Evolutionary conservation across 345 rosid genomes (phyloP).

Genomic region (Arabis hirsuta): DNA sequence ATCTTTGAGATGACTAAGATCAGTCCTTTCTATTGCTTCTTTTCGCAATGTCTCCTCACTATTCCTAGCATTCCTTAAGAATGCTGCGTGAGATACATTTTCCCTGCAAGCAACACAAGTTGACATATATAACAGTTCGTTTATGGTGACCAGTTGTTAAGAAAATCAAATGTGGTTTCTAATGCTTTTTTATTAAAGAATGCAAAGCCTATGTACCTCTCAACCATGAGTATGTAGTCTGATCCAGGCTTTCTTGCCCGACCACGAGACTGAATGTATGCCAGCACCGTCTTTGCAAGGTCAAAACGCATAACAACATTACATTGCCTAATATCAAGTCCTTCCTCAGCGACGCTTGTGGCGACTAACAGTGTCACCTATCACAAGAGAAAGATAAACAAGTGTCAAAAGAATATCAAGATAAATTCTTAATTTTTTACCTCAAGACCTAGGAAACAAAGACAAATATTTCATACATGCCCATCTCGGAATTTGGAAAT

Average conservation of each 20-base stretch:
- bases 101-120: slow-evolving; percentile 53
- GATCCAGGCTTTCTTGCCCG: slow-evolving; percentile 99
- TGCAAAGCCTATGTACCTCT: slow-evolving; percentile 59
- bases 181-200: slow-evolving; percentile 1
- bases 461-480: slow-evolving; percentile 57
- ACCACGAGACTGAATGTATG: slow-evolving; percentile 98
- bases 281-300: slow-evolving; percentile 98
- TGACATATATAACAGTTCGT: neutral
- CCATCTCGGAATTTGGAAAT: slow-evolving; percentile 94
- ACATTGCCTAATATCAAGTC: slow-evolving; percentile 98
- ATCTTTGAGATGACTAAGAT: slow-evolving; percentile 92
- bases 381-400: neutral
- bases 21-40: slow-evolving; percentile 98
- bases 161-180: neutral
- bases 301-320: slow-evolving; percentile 98
- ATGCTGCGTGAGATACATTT: slow-evolving; percentile 85
- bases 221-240: slow-evolving; percentile 97
- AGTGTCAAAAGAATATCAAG: neutral
- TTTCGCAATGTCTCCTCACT: slow-evolving; percentile 96
- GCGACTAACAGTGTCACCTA: slow-evolving; percentile 95
- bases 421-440: neutral
- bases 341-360: slow-evolving; percentile 99
- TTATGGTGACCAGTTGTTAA: neutral
- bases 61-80: slow-evolving; percentile 91
- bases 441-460: slow-evolving; percentile 7